Evolutionary conservation across 345 rosid genomes (phyloP).

Genomic region (rapeseed (Brassica napus)): Da-Ae NC_063446.1:6679001-6679500

Average conservation of each 20-base stretch:
- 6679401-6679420: constrained; percentile 63
- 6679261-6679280: constrained; percentile 95
- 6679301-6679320: constrained; percentile 54
- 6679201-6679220: constrained; percentile 44
- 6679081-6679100: constrained; percentile 63
- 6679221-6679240: constrained; percentile 54
- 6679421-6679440: constrained; percentile 67
- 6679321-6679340: not conserved
- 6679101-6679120: constrained; percentile 12
- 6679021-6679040: constrained; percentile 63
- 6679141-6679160: not conserved
- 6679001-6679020: constrained; percentile 59
- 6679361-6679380: not conserved
- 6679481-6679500: constrained; percentile 59
- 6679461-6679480: constrained; percentile 80
- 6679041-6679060: constrained; percentile 77
- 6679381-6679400: constrained; percentile 45
- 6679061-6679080: constrained; percentile 58
- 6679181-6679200: constrained; percentile 52
- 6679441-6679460: constrained; percentile 72
- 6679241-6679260: constrained; percentile 86
- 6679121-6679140: not conserved
- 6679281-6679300: constrained; percentile 89
- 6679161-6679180: not conserved
- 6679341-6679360: constrained; percentile 5